Evolutionary conservation across 345 rosid genomes (phyloP).

Genomic region (Zanthoxylum bungeanum): DNA sequence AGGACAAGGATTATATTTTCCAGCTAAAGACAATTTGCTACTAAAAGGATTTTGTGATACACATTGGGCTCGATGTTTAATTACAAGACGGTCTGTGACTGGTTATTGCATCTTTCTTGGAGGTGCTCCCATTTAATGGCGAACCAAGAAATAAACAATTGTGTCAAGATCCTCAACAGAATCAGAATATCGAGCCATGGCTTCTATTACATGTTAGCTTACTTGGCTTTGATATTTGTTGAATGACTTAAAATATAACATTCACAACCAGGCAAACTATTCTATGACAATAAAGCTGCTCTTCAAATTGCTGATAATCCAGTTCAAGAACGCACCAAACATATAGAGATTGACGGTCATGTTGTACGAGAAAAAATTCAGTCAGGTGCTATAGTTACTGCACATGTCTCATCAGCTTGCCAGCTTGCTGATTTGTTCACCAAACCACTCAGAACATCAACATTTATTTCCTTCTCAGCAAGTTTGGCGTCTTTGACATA

Average conservation of each 20-base stretch:
- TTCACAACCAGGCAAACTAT: background rate
- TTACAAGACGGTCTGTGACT: background rate
- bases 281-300: background rate
- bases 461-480: background rate
- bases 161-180: background rate
- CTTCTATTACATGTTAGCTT: background rate
- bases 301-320: background rate
- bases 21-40: background rate
- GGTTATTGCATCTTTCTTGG: background rate
- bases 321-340: background rate
- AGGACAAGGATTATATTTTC: background rate
- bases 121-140: background rate
- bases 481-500: background rate
- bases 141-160: background rate
- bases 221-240: background rate
- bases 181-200: background rate
- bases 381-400: background rate
- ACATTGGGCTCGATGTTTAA: background rate
- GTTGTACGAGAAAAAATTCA: background rate
- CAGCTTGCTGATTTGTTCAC: no score
- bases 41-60: background rate
- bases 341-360: background rate
- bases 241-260: background rate
- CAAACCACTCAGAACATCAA: background rate
- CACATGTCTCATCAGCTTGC: no score